Percentiles rank a stretch among this genome's conserved stretches.
phyloP scores from a whole-genome alignment of 306 rosid genomes.

The Oxytropis ochrocephala region DNA sequence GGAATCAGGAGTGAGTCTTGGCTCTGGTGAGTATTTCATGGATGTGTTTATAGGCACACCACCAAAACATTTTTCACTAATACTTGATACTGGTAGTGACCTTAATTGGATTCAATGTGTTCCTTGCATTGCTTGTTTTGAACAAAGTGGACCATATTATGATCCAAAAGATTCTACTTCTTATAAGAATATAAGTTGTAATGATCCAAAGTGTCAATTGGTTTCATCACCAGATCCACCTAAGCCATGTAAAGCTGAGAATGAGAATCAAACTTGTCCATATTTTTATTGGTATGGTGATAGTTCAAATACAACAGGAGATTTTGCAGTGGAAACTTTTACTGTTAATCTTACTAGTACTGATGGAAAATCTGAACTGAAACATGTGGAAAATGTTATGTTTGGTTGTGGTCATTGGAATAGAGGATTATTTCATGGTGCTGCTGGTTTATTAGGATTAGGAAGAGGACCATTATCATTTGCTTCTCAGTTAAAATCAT shows the following conservation, averaged over 20 bases:
- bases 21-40: constrained; percentile 97
- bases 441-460: constrained; percentile 85
- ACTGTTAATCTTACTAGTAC: constrained; percentile 70
- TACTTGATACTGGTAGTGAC: constrained; percentile 96
- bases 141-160: constrained; percentile 76
- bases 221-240: constrained; percentile 91
- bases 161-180: constrained; percentile 75
- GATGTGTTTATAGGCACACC: constrained; percentile 96
- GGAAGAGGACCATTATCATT: constrained; percentile 92
- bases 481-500: constrained; percentile 89
- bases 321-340: constrained; percentile 72
- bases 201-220: constrained; percentile 54
- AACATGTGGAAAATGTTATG: constrained; percentile 73
- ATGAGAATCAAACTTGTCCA: constrained; percentile 69
- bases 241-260: constrained; percentile 61
- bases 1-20: constrained; percentile 90
- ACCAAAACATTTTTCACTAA: constrained; percentile 77
- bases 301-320: constrained; percentile 92
- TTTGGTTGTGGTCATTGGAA: constrained; percentile 99
- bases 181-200: constrained; percentile 62
- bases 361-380: constrained; percentile 39
- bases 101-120: constrained; percentile 96
- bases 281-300: constrained; percentile 97
- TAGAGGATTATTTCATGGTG: constrained; percentile 92
- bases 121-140: constrained; percentile 88